Conservation (phyloP, 805 yeast genomes). For the Scheffersomyces stipitis region DNA sequence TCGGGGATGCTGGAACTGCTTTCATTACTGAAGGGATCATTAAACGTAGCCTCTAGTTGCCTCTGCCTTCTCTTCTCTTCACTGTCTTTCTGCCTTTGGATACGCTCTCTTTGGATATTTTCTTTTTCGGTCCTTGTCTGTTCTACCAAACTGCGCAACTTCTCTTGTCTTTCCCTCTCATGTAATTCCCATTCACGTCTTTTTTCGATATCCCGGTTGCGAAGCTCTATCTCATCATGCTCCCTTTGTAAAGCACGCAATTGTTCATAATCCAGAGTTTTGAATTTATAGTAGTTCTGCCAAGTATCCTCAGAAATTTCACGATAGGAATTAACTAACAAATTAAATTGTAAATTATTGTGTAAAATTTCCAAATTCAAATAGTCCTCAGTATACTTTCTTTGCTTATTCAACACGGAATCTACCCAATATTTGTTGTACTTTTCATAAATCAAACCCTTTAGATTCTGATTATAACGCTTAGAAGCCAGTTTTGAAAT, state of each 20-base stretch:
- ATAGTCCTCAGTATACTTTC: constrained; percentile 34
- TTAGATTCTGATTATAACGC: constrained; percentile 25
- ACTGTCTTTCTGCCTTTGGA: constrained; percentile 11
- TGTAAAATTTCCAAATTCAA: constrained; percentile 45
- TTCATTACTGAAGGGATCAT: constrained; percentile 13
- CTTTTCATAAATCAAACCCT: constrained; percentile 38
- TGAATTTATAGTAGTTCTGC: constrained; percentile 39
- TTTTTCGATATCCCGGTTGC: constrained; percentile 11
- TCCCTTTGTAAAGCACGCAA: constrained; percentile 17
- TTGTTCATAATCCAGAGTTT: constrained; percentile 40
- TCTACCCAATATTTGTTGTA: constrained; percentile 33
- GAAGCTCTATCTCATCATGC: constrained; percentile 12
- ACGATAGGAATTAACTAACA: constrained; percentile 39
- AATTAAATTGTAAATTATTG: constrained; percentile 40
- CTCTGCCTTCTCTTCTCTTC: constrained; percentile 13
- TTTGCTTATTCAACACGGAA: constrained; percentile 25
- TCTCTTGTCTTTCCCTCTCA: constrained; percentile 13
- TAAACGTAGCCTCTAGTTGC: constrained; percentile 12
- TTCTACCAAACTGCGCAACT: constrained; percentile 9
- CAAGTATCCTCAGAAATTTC: constrained; percentile 40
- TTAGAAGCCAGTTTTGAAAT: constrained; percentile 15
- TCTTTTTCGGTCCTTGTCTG: constrained; percentile 8
- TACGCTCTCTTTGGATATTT: constrained; percentile 12
- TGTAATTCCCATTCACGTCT: constrained; percentile 13
- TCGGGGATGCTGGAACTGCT: neutral